Evolutionary conservation across 2,329 filamentous ascomycete species (phyloP).

Genomic region (Fusarium anthophilum): DNA sequence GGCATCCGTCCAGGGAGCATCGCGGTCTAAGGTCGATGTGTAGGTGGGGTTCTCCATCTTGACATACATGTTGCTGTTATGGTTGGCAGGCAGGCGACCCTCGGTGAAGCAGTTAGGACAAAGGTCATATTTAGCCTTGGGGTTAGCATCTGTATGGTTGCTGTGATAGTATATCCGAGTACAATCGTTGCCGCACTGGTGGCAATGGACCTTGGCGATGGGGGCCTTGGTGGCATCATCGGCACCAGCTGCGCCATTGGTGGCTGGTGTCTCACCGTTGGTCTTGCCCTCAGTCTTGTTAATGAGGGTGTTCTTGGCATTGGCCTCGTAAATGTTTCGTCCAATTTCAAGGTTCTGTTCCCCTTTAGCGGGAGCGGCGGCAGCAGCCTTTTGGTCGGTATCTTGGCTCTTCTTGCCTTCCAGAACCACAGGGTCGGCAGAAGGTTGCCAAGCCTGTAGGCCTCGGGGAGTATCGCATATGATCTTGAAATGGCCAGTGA

Average conservation of each 20-base stretch:
- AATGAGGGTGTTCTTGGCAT: constrained; percentile 79
- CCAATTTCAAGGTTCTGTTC: constrained; percentile 93
- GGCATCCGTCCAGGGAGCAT: constrained; percentile 89
- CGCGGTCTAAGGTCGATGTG: constrained; percentile 79
- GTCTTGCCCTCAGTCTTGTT: constrained; percentile 75
- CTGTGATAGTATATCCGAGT: constrained; percentile 70
- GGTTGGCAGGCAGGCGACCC: constrained; percentile 81
- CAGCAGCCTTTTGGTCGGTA: constrained; percentile 78
- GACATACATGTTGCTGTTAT: constrained; percentile 81
- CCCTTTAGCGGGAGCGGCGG: constrained; percentile 73
- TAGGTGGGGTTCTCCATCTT: constrained; percentile 91
- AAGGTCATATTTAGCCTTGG: constrained; percentile 82
- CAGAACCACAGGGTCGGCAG: constrained; percentile 75
- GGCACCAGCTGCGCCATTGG: constrained; percentile 69
- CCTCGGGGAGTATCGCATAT: constrained; percentile 95
- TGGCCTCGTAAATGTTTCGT: constrained; percentile 94
- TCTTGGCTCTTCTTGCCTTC: constrained; percentile 68
- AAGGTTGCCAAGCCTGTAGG: constrained; percentile 93
- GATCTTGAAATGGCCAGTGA: constrained; percentile 96
- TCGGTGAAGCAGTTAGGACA: constrained; percentile 93
- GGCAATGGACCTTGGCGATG: constrained; percentile 80
- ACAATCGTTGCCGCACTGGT: constrained; percentile 92
- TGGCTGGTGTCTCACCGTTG: constrained; percentile 75
- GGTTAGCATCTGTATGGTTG: constrained; percentile 64
- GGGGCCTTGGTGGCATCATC: constrained; percentile 73